phyloP scores from a whole-genome alignment of 2,329 filamentous ascomycete species.

The Achaetomium macrosporum region DNA sequence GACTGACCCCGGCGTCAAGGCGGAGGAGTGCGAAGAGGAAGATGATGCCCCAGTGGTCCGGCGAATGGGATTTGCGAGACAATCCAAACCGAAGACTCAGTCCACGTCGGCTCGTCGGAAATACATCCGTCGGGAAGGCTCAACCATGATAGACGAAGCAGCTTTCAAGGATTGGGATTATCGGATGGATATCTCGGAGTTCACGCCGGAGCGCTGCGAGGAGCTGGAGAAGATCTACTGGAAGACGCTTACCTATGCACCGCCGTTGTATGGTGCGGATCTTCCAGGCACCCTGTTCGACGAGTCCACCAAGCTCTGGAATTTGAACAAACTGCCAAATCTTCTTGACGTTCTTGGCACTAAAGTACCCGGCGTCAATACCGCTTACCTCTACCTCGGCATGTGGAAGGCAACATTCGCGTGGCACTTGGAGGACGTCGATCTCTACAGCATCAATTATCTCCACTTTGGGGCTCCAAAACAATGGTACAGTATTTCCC shows the following conservation, averaged over 20 bases:
- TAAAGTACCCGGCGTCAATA: constrained; percentile 96
- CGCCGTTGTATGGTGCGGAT: constrained; percentile 92
- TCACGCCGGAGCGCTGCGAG: constrained; percentile 83
- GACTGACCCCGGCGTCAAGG: constrained; percentile 37
- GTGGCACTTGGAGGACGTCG: constrained; percentile 97
- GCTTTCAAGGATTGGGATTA: constrained; percentile 92
- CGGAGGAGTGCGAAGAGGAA: constrained; percentile 42
- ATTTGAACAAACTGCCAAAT: constrained; percentile 90
- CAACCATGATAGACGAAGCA: constrained; percentile 78
- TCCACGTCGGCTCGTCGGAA: constrained; percentile 84
- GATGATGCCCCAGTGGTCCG: constrained; percentile 37
- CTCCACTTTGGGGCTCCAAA: constrained; percentile 98
- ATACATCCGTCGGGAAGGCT: constrained; percentile 72
- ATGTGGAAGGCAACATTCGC: constrained; percentile 99
- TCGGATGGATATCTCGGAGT: constrained; percentile 79
- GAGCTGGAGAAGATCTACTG: constrained; percentile 94
- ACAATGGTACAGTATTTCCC: constrained; percentile 99
- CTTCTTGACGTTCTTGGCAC: constrained; percentile 89
- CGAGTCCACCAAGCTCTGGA: constrained; percentile 79
- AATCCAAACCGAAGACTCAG: constrained; percentile 55
- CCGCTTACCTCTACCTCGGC: constrained; percentile 91
- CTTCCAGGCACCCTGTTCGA: constrained; percentile 94
- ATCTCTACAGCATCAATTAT: constrained; percentile 99
- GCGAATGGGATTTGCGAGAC: constrained; percentile 41
- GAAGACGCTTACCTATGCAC: constrained; percentile 94